These are phyloP conservation scores for Alternaria gaisen DNA, from an alignment of 2,329 filamentous ascomycete species.

Conservation along the genomic window DNA sequence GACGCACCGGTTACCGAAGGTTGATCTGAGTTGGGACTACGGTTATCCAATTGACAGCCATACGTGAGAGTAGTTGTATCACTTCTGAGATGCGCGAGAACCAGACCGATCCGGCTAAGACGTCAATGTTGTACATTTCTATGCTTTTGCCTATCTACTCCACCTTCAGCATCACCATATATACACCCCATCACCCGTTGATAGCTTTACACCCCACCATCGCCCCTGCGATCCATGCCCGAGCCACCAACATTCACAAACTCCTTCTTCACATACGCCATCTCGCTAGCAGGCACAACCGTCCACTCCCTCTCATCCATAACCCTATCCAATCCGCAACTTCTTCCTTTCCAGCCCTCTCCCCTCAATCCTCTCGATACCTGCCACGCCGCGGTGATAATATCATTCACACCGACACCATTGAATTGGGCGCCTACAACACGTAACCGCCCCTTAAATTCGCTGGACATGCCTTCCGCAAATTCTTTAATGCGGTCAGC, in stretches of 20 bases:
- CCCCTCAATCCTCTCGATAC: conserved; percentile 54
- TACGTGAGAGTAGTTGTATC: background rate
- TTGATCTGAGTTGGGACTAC: background rate
- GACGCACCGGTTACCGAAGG: background rate
- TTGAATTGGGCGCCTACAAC: conserved; percentile 63
- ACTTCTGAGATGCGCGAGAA: background rate
- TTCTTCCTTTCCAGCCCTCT: conserved; percentile 42
- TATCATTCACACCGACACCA: conserved; percentile 61
- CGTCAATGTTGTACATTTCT: background rate
- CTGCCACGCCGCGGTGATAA: conserved; percentile 64
- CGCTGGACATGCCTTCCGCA: conserved; percentile 64
- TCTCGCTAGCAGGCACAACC: conserved; percentile 16
- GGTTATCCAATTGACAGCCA: background rate
- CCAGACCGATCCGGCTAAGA: background rate
- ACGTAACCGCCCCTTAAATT: conserved; percentile 70
- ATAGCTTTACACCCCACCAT: conserved; percentile 6
- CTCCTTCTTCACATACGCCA: conserved; percentile 18
- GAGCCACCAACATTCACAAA: background rate
- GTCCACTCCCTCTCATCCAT: conserved; percentile 27
- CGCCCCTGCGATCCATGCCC: conserved; percentile 7
- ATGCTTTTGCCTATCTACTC: background rate
- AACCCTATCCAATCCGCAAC: conserved; percentile 37
- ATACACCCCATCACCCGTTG: background rate
- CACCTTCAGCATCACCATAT: background rate
- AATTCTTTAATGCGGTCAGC: conserved; percentile 63